Percentiles rank a stretch among this genome's conserved stretches.
Conservation (phyloP, 495 filamentous ascomycete species). For the Talaromyces trachyspermus region DNA sequence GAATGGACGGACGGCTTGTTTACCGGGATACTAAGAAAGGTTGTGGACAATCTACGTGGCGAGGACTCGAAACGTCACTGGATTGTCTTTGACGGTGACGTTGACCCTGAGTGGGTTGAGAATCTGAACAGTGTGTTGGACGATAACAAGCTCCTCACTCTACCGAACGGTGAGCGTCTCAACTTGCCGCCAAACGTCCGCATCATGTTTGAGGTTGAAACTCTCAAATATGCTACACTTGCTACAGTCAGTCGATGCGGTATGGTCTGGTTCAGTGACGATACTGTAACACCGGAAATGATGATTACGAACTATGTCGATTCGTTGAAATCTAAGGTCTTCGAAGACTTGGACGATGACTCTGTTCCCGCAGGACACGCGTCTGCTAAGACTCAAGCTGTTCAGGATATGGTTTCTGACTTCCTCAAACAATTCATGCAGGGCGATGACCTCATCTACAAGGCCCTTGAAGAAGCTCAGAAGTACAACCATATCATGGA, state of each 20-base stretch:
- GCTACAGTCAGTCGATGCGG: constrained; percentile 97
- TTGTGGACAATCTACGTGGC: constrained; percentile 96
- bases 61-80: constrained; percentile 95
- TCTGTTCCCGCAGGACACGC: constrained; percentile 71
- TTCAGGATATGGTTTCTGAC: constrained; percentile 69
- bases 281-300: constrained; percentile 88
- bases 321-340: constrained; percentile 66
- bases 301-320: constrained; percentile 88
- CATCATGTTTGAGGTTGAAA: constrained; percentile 99
- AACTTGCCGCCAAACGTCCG: constrained; percentile 90
- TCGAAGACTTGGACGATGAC: constrained; percentile 94
- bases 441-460: constrained; percentile 66
- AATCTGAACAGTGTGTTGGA: constrained; percentile 99
- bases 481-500: constrained; percentile 95
- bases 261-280: constrained; percentile 99
- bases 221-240: constrained; percentile 92
- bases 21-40: constrained; percentile 94
- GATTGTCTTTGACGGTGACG: constrained; percentile 98
- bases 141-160: constrained; percentile 93
- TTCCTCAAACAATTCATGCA: constrained; percentile 68
- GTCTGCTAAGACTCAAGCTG: constrained; percentile 64
- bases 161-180: constrained; percentile 96
- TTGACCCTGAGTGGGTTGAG: constrained; percentile 99
- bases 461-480: constrained; percentile 66
- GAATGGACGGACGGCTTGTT: constrained; percentile 99